phyloP scores from a whole-genome alignment of 2,329 filamentous ascomycete genomes.

The Hymenoscyphus occultus region DNA sequence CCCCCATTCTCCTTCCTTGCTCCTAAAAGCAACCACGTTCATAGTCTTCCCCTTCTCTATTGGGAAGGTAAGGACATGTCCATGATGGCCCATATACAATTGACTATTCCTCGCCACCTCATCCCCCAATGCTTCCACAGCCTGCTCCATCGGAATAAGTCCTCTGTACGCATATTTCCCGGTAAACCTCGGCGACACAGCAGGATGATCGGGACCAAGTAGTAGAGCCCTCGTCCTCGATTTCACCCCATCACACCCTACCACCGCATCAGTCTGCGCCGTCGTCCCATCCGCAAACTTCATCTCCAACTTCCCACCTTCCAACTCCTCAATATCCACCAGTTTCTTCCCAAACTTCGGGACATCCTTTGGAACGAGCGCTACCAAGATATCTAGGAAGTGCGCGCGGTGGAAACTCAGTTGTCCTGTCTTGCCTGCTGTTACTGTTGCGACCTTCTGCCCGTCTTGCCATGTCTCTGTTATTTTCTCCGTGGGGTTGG shows the following conservation, averaged over 20 bases:
- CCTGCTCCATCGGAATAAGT: conserved; percentile 57
- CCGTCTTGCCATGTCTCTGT: conserved; percentile 17
- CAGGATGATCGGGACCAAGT: conserved; percentile 41
- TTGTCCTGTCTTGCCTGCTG: conserved; percentile 28
- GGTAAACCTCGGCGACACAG: conserved; percentile 43
- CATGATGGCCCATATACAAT: conserved; percentile 48
- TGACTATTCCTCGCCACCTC: conserved; percentile 48
- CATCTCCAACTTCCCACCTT: conserved; percentile 32
- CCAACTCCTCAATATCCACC: conserved; percentile 32
- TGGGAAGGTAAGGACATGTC: conserved; percentile 60
- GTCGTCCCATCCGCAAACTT: conserved; percentile 45
- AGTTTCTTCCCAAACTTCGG: conserved; percentile 39
- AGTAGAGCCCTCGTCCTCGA: conserved; percentile 52
- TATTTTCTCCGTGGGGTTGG: conserved; percentile 10
- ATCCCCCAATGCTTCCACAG: conserved; percentile 46
- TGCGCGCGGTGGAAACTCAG: conserved; percentile 33
- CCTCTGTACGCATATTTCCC: conserved; percentile 61
- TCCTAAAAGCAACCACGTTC: conserved; percentile 46
- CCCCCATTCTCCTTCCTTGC: conserved; percentile 38
- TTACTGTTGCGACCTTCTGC: conserved; percentile 18
- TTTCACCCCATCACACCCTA: conserved; percentile 65
- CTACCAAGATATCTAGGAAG: conserved; percentile 34
- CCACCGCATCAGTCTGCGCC: conserved; percentile 45
- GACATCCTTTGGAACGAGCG: conserved; percentile 40
- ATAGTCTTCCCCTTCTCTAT: conserved; percentile 55